Evolutionary conservation across 305 asterid genomes (phyloP).

Genomic region (Lippia alba): DNA sequence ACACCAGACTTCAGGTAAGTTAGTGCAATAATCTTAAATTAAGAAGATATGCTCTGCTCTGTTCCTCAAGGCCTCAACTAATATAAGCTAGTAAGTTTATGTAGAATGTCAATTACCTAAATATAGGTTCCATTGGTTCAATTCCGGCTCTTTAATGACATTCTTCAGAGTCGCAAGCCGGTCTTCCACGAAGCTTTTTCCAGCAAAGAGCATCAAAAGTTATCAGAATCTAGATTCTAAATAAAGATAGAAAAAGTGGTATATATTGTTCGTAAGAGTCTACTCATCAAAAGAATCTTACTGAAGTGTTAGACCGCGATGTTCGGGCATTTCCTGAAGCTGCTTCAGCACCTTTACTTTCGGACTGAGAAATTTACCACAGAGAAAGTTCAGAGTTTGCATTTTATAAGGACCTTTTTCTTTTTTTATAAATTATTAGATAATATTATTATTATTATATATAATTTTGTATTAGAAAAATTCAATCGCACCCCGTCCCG

Average conservation of each 20-base stretch:
- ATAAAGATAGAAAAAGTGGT: constrained; percentile 18
- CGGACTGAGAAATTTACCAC: constrained; percentile 61
- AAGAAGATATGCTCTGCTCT: no score
- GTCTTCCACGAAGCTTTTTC: constrained; percentile 87
- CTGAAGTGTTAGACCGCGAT: constrained; percentile 85
- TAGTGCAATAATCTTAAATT: no score
- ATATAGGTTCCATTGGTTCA: constrained; percentile 86
- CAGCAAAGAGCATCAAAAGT: constrained; percentile 25
- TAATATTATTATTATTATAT: no score
- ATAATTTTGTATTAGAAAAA: no score
- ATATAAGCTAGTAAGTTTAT: neutral
- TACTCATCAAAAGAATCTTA: constrained; percentile 43
- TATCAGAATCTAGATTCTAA: neutral
- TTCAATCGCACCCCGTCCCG: constrained; percentile 76
- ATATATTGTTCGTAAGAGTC: neutral
- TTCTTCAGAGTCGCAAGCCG: constrained; percentile 83
- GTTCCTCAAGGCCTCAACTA: no score
- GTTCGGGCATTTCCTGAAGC: constrained; percentile 92
- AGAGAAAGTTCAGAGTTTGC: constrained; percentile 5
- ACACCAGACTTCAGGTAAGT: no score
- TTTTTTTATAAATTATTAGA: no score
- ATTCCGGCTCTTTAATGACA: constrained; percentile 80
- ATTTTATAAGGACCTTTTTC: constrained; percentile 4
- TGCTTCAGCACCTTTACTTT: constrained; percentile 85
- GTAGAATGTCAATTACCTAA: constrained; percentile 57